phyloP scores from a whole-genome alignment of 441 rosid genomes.

The Mallotus japonicus region DNA sequence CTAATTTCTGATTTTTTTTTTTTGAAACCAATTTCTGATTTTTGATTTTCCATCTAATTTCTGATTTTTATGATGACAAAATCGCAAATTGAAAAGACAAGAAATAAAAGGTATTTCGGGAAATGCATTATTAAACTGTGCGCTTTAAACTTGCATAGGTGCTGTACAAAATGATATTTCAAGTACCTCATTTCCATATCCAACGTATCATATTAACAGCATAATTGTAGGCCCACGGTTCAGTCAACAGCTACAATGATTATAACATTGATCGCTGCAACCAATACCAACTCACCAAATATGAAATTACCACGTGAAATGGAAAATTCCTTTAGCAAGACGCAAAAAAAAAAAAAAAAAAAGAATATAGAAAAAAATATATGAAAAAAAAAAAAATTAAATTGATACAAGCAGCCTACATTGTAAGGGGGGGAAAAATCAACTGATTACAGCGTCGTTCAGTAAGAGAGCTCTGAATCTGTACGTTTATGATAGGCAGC shows the following conservation, averaged over 20 bases:
- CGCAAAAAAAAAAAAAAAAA: background rate
- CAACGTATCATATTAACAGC: slow-evolving; percentile 11
- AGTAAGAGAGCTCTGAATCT: slow-evolving; percentile 34
- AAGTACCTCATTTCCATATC: background rate
- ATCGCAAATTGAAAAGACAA: background rate
- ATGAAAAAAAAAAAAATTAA: background rate
- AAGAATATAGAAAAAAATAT: background rate
- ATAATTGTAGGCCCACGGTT: slow-evolving; percentile 19
- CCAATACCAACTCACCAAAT: slow-evolving; percentile 8
- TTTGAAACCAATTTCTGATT: too few relatives aligned
- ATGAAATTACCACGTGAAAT: background rate
- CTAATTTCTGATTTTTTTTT: too few relatives aligned
- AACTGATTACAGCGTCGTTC: background rate
- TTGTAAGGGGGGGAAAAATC: background rate
- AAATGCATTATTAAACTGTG: background rate
- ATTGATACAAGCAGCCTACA: slow-evolving; percentile 17
- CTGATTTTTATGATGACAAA: background rate
- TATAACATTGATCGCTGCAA: background rate
- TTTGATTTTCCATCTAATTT: too few relatives aligned
- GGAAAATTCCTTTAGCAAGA: background rate
- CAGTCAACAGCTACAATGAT: background rate
- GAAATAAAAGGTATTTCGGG: background rate
- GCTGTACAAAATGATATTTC: background rate
- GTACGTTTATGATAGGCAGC: slow-evolving; percentile 37
- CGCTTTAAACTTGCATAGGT: background rate